phyloP scores from a whole-genome alignment of 108 stramenopile species.

The Nitzschia sp. region DNA sequence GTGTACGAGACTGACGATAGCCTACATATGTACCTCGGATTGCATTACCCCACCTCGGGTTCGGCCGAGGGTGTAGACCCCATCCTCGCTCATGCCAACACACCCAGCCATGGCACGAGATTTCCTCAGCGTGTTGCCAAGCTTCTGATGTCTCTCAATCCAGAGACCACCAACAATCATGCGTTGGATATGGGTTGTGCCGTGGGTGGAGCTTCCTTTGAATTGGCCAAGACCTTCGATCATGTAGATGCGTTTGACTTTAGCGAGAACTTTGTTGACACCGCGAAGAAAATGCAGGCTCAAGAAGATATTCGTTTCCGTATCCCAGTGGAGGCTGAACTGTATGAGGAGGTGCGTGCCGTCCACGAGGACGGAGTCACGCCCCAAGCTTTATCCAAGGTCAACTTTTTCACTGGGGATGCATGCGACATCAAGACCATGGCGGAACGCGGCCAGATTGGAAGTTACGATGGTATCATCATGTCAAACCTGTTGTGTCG shows the following conservation, averaged over 20 bases:
- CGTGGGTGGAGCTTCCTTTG: conserved; percentile 89
- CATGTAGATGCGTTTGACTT: conserved; percentile 92
- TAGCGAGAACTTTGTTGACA: conserved; percentile 75
- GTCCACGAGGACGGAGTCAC: conserved; percentile 61
- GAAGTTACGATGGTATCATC: conserved; percentile 90
- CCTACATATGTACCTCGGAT: conserved; percentile 77
- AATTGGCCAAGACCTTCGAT: conserved; percentile 83
- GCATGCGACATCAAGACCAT: conserved; percentile 78
- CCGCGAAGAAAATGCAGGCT: conserved; percentile 77
- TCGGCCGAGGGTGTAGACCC: conserved; percentile 49
- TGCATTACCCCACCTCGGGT: conserved; percentile 76
- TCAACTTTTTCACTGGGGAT: conserved; percentile 86
- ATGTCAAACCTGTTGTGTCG: conserved; percentile 91
- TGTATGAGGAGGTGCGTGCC: conserved; percentile 62
- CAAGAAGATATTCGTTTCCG: conserved; percentile 63
- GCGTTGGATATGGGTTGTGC: conserved; percentile 92
- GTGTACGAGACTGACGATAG: conserved; percentile 76
- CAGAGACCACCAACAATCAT: conserved; percentile 46
- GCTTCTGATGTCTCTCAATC: conserved; percentile 50
- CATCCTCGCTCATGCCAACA: conserved; percentile 55
- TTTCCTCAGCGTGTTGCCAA: conserved; percentile 77
- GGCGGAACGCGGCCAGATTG: conserved; percentile 40
- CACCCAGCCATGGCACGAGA: conserved; percentile 61
- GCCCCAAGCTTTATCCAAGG: conserved; percentile 46
- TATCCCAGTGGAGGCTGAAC: conserved; percentile 80